Percentiles rank a stretch among this genome's conserved stretches.
Conservation (phyloP, 164 flowering plant genomes). For the Macadamia integrifolia region DNA sequence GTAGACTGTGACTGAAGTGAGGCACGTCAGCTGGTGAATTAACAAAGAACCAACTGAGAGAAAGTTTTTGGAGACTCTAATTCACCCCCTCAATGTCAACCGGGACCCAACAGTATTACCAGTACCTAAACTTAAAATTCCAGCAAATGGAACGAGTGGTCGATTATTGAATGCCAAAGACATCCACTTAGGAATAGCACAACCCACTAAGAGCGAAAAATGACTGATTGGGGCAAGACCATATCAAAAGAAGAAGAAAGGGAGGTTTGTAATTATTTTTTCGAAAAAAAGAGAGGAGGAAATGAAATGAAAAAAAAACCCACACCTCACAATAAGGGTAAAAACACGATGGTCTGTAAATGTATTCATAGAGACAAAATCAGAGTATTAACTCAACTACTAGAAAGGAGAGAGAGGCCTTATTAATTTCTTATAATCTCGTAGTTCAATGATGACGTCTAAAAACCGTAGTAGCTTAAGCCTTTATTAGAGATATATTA, state of each 20-base stretch:
- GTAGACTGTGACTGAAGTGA: no score
- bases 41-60: no score
- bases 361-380: constrained; percentile 69
- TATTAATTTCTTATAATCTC: no score
- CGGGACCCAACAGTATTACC: constrained; percentile 51
- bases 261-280: neutral
- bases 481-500: no score
- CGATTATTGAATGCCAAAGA: constrained; percentile 85
- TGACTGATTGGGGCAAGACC: constrained; percentile 46
- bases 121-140: constrained; percentile 95
- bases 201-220: constrained; percentile 89
- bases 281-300: neutral
- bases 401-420: no score
- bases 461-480: no score
- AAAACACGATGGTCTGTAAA: constrained; percentile 98
- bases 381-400: no score
- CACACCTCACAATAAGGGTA: constrained; percentile 78
- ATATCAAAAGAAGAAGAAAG: constrained; percentile 8
- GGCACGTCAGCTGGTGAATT: no score
- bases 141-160: constrained; percentile 94
- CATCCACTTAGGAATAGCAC: constrained; percentile 98
- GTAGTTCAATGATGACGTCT: no score
- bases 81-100: no score
- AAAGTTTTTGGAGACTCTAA: no score
- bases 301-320: no score